These are phyloP conservation scores for Aristolochia californica DNA, from an alignment of 164 flowering plant genomes.

Conservation along the genomic window DNA sequence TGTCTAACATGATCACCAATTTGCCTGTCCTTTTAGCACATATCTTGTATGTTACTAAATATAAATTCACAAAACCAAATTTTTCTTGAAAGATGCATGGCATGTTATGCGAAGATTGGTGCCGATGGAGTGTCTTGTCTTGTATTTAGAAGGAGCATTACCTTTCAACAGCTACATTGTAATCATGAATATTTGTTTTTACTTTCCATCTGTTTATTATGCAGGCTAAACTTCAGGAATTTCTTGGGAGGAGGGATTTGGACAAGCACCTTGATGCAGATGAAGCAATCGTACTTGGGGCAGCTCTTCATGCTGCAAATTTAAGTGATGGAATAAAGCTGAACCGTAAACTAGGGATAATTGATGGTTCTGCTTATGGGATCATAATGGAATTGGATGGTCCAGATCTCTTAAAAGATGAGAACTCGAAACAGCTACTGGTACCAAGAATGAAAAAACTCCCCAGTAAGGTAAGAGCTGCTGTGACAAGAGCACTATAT, in stretches of 20 bases:
- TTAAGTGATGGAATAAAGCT: slow-evolving; percentile 97
- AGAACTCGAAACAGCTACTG: slow-evolving; percentile 52
- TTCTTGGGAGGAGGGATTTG: slow-evolving; percentile 75
- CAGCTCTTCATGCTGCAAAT: slow-evolving; percentile 94
- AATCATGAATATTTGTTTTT: slow-evolving; percentile 2
- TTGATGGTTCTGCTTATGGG: slow-evolving; percentile 93
- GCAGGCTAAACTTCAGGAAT: slow-evolving; percentile 89
- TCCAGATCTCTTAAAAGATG: slow-evolving; percentile 56
- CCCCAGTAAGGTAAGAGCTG: slow-evolving; percentile 66
- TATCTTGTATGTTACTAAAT: too few species aligned
- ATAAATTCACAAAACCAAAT: too few species aligned
- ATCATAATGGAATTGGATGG: slow-evolving; percentile 64
- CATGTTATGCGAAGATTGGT: too few species aligned
- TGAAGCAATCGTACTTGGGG: slow-evolving; percentile 95
- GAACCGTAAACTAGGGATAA: slow-evolving; percentile 91
- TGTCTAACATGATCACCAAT: too few species aligned
- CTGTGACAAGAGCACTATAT: neutral
- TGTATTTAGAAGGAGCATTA: too few species aligned
- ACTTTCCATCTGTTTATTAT: slow-evolving; percentile 4
- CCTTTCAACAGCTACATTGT: too few species aligned
- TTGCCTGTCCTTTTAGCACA: too few species aligned
- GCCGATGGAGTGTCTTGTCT: too few species aligned
- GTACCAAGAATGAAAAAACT: slow-evolving; percentile 84
- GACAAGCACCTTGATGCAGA: slow-evolving; percentile 97
- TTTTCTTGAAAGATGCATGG: too few species aligned